Percentiles rank a stretch among this genome's conserved stretches.
Evolutionary conservation across 495 filamentous ascomycete species (phyloP).

Genomic region (Cercophora newfieldiana): DNA sequence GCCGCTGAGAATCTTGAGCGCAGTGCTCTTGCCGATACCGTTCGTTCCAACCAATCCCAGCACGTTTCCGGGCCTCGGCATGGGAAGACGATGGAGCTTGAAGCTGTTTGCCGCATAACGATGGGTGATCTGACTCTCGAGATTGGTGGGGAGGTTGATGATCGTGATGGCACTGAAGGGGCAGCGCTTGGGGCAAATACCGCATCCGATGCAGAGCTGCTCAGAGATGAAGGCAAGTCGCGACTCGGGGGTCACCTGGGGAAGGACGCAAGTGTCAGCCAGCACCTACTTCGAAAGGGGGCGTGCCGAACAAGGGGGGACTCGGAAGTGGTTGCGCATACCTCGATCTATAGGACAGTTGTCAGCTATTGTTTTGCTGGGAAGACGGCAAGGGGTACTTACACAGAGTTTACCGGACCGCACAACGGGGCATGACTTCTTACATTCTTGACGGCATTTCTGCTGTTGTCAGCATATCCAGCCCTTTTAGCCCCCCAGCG

Average conservation of each 20-base stretch:
- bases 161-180: conserved; percentile 99
- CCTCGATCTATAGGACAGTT: conserved; percentile 25
- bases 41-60: conserved; percentile 96
- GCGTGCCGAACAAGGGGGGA: background rate
- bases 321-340: background rate
- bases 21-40: conserved; percentile 99
- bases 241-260: conserved; percentile 86
- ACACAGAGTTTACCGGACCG: conserved; percentile 90
- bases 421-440: conserved; percentile 96
- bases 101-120: conserved; percentile 99
- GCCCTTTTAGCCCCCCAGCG: background rate
- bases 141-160: conserved; percentile 98
- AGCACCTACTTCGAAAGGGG: background rate
- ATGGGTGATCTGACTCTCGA: conserved; percentile 96
- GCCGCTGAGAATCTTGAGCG: conserved; percentile 94
- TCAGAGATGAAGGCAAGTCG: conserved; percentile 99
- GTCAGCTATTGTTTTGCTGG: background rate
- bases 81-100: conserved; percentile 95
- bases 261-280: conserved; percentile 20
- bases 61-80: conserved; percentile 94
- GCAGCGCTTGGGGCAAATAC: conserved; percentile 99
- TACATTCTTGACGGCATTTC: conserved; percentile 85
- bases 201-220: conserved; percentile 74
- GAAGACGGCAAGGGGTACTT: background rate
- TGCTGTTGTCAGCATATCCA: conserved; percentile 20